Conservation (phyloP, 768 basidiomycete species). For the Chalciporus pseudorubinellus region DNA sequence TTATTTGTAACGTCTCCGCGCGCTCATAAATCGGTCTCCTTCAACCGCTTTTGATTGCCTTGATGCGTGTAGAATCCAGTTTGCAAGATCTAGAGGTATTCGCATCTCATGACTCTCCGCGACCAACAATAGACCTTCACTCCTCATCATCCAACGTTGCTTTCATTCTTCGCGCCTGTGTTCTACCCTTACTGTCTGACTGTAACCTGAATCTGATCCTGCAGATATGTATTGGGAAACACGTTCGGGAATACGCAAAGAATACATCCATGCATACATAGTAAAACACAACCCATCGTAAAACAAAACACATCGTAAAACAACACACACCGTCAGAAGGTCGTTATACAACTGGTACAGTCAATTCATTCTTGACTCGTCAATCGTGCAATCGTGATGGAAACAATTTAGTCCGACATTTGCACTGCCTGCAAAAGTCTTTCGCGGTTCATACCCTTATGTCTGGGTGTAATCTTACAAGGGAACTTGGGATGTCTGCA, state of each 20-base stretch:
- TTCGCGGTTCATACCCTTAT: neutral
- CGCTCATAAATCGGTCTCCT: neutral
- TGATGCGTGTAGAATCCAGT: neutral
- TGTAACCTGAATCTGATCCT: neutral
- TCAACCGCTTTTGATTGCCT: neutral
- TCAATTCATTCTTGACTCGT: neutral
- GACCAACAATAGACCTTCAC: no score
- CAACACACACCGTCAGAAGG: neutral
- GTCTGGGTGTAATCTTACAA: constrained; percentile 1
- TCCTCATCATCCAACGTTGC: no score
- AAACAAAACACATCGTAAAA: neutral
- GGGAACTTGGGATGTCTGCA: constrained; percentile 4
- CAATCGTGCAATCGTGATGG: neutral
- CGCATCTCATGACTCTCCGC: neutral
- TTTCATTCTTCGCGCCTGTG: no score
- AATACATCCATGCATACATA: neutral
- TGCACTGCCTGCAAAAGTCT: neutral
- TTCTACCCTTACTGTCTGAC: no score
- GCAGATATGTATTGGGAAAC: neutral
- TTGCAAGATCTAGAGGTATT: neutral
- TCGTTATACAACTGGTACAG: neutral
- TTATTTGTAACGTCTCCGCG: constrained; percentile 12
- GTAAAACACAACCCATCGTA: neutral
- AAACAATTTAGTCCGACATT: neutral
- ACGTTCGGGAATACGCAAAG: no score